A percentile compares a stretch with the other conserved stretches of the same genome.
phyloP scores from a whole-genome alignment of 441 rosid genomes.

The Isatis lusitanica region DNA sequence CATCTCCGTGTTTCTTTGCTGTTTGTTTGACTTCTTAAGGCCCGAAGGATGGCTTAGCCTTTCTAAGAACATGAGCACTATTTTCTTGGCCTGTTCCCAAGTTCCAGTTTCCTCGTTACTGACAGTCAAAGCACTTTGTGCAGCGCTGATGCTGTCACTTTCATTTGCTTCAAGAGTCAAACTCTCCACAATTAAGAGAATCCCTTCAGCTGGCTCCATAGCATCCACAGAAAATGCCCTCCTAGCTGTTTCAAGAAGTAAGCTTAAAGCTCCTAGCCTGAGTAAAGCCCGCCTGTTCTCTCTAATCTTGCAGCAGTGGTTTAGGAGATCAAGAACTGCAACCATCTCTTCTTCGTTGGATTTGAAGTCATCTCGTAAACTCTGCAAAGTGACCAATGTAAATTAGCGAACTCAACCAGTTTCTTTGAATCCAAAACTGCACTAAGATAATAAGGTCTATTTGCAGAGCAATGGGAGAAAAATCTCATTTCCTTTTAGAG shows the following conservation, averaged over 20 bases:
- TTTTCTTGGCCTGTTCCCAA: conserved; percentile 97
- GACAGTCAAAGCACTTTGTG: conserved; percentile 84
- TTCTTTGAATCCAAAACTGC: conserved; percentile 7
- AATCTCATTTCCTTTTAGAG: neutral
- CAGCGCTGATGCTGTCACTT: conserved; percentile 81
- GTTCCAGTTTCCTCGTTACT: conserved; percentile 90
- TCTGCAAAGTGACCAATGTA: conserved; percentile 50
- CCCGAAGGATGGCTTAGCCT: conserved; percentile 93
- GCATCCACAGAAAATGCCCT: conserved; percentile 99
- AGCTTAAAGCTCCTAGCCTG: conserved; percentile 87
- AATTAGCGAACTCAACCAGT: conserved; percentile 23
- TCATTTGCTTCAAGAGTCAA: conserved; percentile 97
- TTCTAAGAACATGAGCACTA: conserved; percentile 97
- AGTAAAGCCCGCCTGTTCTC: conserved; percentile 92
- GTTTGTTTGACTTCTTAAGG: conserved; percentile 93
- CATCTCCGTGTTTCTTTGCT: conserved; percentile 99
- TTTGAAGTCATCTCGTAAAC: conserved; percentile 88
- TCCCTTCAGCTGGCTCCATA: conserved; percentile 99
- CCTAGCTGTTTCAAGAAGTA: conserved; percentile 99
- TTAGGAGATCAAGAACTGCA: conserved; percentile 95
- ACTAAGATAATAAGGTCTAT: conserved; percentile 8
- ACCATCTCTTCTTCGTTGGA: conserved; percentile 96
- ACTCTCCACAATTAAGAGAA: conserved; percentile 98
- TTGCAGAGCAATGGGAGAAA: conserved; percentile 17
- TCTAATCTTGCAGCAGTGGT: conserved; percentile 98